Evolutionary conservation across 768 basidiomycete species (phyloP).

Genomic region (Mycena latifolia): DNA sequence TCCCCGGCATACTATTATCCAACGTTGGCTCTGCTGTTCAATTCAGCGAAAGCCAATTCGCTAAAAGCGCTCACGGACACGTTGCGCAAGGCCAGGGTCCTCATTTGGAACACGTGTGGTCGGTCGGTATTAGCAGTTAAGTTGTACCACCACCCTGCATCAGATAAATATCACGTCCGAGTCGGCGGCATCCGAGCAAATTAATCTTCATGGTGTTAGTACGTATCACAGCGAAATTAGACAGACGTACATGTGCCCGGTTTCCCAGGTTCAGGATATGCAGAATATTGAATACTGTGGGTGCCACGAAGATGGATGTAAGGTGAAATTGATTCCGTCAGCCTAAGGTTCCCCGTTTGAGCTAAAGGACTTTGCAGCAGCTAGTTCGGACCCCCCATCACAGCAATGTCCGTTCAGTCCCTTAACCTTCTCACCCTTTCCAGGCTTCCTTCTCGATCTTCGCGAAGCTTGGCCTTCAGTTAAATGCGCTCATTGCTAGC

Average conservation of each 20-base stretch:
- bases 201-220: conserved; percentile 19
- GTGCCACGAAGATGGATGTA: neutral
- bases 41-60: conserved; percentile 21
- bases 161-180: neutral
- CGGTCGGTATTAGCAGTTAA: neutral
- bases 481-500: conserved; percentile 18
- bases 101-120: neutral
- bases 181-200: conserved; percentile 8
- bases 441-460: conserved; percentile 6
- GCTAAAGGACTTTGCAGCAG: neutral
- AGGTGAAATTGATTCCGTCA: neutral
- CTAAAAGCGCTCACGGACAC: conserved; percentile 20
- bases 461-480: conserved; percentile 16
- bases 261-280: too few relatives aligned
- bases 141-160: neutral
- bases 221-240: too few relatives aligned
- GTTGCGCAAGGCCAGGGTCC: neutral
- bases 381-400: neutral
- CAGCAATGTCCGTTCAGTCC: neutral
- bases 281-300: too few relatives aligned
- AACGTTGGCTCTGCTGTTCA: conserved; percentile 1
- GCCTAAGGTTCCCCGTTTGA: too few relatives aligned
- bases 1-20: conserved; percentile 11
- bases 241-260: too few relatives aligned
- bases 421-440: neutral